Evolutionary conservation across 176 grass and related monocot species (phyloP).

Genomic region (Tillandsia fasciculata): DNA sequence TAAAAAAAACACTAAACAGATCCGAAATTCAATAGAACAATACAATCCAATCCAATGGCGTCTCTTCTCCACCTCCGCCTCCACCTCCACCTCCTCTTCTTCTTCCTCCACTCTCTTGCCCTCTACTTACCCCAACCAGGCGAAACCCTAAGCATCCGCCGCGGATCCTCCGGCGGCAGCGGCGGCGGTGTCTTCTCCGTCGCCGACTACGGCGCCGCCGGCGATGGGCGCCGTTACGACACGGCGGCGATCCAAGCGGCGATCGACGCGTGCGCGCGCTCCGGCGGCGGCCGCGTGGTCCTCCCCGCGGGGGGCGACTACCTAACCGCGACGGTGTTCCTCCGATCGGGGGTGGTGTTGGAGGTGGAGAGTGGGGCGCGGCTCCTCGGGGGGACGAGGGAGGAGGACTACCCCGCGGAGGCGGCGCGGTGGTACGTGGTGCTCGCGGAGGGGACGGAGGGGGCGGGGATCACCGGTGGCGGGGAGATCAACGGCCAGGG

Average conservation of each 20-base stretch:
- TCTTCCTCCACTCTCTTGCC: neutral
- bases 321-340: constrained; percentile 74
- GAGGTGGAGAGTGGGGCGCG: constrained; percentile 56
- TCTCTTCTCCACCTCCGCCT: neutral
- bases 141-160: neutral
- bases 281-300: constrained; percentile 53
- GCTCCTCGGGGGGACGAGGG: constrained; percentile 64
- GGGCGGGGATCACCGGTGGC: constrained; percentile 59
- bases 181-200: constrained; percentile 46
- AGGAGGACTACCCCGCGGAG: constrained; percentile 63
- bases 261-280: constrained; percentile 41
- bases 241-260: constrained; percentile 63
- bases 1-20: neutral
- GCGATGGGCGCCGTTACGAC: constrained; percentile 59
- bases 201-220: constrained; percentile 51
- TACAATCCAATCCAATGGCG: constrained; percentile 20
- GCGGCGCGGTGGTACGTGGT: constrained; percentile 70
- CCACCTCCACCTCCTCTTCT: neutral
- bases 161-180: constrained; percentile 12
- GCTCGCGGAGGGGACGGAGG: constrained; percentile 68
- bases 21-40: neutral
- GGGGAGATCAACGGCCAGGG: constrained; percentile 95
- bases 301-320: constrained; percentile 62
- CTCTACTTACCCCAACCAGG: neutral
- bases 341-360: constrained; percentile 57